Conservation (phyloP, 495 filamentous ascomycete genomes). For the Hyaloscypha finlandica region DNA sequence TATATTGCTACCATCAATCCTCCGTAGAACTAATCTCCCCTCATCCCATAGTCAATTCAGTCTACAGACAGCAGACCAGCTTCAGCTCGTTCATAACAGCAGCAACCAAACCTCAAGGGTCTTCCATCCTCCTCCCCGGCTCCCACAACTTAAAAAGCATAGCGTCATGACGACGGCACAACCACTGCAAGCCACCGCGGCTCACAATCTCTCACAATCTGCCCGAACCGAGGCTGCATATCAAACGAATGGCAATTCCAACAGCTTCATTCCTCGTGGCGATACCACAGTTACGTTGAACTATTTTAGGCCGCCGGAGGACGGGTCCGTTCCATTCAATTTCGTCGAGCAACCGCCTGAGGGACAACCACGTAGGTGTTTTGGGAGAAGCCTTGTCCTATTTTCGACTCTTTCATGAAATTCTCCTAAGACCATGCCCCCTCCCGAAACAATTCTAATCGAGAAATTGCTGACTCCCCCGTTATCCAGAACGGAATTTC, state of each 20-base stretch:
- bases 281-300: conserved; percentile 62
- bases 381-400: too few species aligned
- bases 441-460: too few species aligned
- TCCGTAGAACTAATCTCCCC: not conserved
- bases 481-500: conserved; percentile 55
- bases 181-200: conserved; percentile 30
- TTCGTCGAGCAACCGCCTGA: conserved; percentile 66
- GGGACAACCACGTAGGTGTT: conserved; percentile 46
- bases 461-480: too few species aligned
- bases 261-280: conserved; percentile 58
- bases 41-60: not conserved
- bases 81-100: too few species aligned
- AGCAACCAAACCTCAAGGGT: too few species aligned
- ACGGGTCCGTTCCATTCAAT: conserved; percentile 67
- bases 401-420: too few species aligned
- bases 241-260: conserved; percentile 5
- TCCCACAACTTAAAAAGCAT: not conserved
- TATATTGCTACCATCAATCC: conserved; percentile 18
- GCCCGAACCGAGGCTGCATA: conserved; percentile 24
- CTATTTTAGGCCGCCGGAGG: conserved; percentile 67
- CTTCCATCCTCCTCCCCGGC: too few species aligned
- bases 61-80: not conserved
- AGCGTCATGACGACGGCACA: conserved; percentile 32
- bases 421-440: too few species aligned
- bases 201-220: conserved; percentile 33